Percentiles rank a stretch among this genome's conserved stretches.
phyloP scores from a whole-genome alignment of 305 asterid species.

The Fraxinus latifolia region DNA sequence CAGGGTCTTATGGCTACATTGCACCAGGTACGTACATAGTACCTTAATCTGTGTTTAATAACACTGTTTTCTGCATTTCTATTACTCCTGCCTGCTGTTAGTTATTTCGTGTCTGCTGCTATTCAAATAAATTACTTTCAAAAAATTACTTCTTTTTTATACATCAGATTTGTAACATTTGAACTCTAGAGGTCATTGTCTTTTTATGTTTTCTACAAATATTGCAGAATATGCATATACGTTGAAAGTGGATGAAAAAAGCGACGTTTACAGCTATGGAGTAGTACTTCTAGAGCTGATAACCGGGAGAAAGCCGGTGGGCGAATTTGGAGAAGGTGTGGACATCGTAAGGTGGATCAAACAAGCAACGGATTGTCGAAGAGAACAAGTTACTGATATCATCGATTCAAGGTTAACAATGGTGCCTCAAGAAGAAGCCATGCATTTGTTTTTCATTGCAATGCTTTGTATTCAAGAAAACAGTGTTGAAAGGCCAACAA shows the following conservation, averaged over 20 bases:
- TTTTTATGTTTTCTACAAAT: neutral
- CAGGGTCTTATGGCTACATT: slow-evolving; percentile 95
- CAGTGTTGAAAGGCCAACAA: slow-evolving; percentile 83
- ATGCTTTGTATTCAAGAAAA: slow-evolving; percentile 83
- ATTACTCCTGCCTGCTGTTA: neutral
- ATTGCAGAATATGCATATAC: slow-evolving; percentile 51
- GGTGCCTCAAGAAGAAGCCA: slow-evolving; percentile 73
- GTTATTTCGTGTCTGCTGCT: neutral
- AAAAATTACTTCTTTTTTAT: neutral
- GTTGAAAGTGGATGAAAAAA: slow-evolving; percentile 43
- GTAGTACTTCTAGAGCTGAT: slow-evolving; percentile 45
- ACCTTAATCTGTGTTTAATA: neutral
- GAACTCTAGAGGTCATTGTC: neutral
- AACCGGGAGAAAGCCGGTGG: slow-evolving; percentile 45
- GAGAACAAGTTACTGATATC: slow-evolving; percentile 53
- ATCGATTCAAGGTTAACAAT: slow-evolving; percentile 60
- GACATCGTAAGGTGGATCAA: slow-evolving; percentile 68
- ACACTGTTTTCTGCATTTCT: neutral
- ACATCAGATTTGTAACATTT: neutral
- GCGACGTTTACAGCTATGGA: slow-evolving; percentile 49
- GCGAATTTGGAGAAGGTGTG: slow-evolving; percentile 48
- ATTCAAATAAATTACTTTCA: neutral
- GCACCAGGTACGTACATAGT: slow-evolving; percentile 72
- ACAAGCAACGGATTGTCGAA: slow-evolving; percentile 52
- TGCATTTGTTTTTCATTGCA: slow-evolving; percentile 78